phyloP scores from a whole-genome alignment of 805 yeast genomes.

The Wickerhamomyces xylosicus region DNA sequence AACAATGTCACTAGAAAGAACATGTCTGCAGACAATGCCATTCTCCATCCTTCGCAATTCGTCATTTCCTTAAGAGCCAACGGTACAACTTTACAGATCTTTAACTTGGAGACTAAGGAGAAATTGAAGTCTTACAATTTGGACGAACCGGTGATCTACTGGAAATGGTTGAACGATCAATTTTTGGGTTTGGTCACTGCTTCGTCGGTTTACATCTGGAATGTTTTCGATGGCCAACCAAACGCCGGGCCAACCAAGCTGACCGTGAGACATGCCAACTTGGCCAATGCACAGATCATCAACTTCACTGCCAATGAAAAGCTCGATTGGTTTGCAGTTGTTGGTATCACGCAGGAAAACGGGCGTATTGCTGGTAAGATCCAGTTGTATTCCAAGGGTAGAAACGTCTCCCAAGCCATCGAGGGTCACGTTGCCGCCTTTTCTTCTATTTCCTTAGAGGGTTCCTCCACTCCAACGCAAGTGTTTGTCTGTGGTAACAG shows the following conservation, averaged over 20 bases:
- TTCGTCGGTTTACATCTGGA: constrained; percentile 67
- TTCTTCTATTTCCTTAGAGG: constrained; percentile 64
- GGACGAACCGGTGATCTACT: constrained; percentile 82
- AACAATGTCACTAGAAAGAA: constrained; percentile 79
- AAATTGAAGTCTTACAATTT: constrained; percentile 80
- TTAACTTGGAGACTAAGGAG: constrained; percentile 79
- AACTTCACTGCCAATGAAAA: constrained; percentile 75
- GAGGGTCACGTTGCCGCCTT: constrained; percentile 97
- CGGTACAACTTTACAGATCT: constrained; percentile 92
- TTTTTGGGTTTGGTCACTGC: constrained; percentile 80
- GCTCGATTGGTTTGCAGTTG: constrained; percentile 87
- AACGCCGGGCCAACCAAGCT: constrained; percentile 69
- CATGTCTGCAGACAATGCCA: constrained; percentile 96
- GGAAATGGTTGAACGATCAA: constrained; percentile 83
- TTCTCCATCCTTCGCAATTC: constrained; percentile 85
- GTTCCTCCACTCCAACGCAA: constrained; percentile 61
- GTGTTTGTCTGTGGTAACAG: constrained; percentile 91
- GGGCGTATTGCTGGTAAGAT: constrained; percentile 94
- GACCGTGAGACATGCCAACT: constrained; percentile 73
- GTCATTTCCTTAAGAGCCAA: constrained; percentile 92
- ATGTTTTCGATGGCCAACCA: constrained; percentile 71
- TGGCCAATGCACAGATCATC: constrained; percentile 79
- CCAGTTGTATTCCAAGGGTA: constrained; percentile 79
- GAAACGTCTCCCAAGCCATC: constrained; percentile 91
- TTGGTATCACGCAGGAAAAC: constrained; percentile 90